phyloP scores from a whole-genome alignment of 2,329 filamentous ascomycete species.

The Fusarium sp. region DNA sequence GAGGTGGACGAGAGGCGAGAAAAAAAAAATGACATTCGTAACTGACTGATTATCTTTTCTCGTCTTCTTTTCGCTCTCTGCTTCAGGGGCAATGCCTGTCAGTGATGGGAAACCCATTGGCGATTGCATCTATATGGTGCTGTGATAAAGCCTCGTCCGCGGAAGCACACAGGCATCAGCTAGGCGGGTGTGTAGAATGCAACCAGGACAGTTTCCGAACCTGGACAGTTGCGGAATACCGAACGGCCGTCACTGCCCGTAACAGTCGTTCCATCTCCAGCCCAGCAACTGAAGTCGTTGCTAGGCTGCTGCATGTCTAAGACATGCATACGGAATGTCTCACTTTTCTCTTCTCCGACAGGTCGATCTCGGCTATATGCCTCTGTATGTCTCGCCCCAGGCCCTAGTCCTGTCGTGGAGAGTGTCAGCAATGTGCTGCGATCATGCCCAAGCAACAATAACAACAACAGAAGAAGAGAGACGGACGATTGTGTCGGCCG shows the following conservation, averaged over 20 bases:
- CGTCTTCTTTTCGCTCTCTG: conserved; percentile 7
- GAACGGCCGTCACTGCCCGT: conserved; percentile 8
- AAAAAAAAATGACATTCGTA: conserved; percentile 14
- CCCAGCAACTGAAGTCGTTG: conserved; percentile 39
- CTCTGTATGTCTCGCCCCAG: conserved; percentile 28
- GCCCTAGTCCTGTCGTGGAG: conserved; percentile 19
- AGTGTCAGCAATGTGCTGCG: conserved; percentile 19
- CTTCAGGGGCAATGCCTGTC: conserved; percentile 26
- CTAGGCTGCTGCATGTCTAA: conserved; percentile 45
- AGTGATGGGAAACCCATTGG: conserved; percentile 18
- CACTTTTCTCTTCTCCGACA: conserved; percentile 47
- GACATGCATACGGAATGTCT: conserved; percentile 51
- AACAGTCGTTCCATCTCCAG: conserved; percentile 29
- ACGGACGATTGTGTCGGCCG: not conserved
- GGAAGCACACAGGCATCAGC: conserved; percentile 2
- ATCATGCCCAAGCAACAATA: not conserved
- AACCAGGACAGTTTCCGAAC: not conserved
- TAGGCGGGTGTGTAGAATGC: conserved; percentile 15
- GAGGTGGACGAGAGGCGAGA: conserved; percentile 15
- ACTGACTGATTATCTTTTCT: conserved; percentile 31
- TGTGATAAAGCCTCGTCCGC: conserved; percentile 12
- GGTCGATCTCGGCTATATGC: conserved; percentile 45
- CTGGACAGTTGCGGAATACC: not conserved
- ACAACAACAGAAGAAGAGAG: not conserved
- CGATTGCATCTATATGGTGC: conserved; percentile 6